Percentiles rank a stretch among this genome's conserved stretches.
Conservation (phyloP, 2,329 filamentous ascomycete species). For the Penicillium expansum region DNA sequence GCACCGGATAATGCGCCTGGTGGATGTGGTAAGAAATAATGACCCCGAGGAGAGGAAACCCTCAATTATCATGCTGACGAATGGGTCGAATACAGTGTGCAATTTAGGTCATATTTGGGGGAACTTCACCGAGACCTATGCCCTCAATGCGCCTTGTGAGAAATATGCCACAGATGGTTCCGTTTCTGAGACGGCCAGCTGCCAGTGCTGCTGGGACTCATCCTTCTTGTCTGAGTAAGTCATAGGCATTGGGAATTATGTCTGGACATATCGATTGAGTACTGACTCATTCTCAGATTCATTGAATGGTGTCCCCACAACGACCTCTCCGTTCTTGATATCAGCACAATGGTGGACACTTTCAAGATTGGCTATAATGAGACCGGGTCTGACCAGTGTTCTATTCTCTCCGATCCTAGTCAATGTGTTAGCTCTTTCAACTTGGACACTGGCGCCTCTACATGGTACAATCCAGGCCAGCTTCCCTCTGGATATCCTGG, state of each 20-base stretch:
- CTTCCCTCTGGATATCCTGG: too few species aligned
- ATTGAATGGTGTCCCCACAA: not conserved
- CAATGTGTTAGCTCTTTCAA: too few species aligned
- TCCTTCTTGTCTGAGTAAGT: conserved; percentile 3
- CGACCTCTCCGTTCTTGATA: not conserved
- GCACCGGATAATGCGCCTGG: conserved; percentile 5
- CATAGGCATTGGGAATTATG: not conserved
- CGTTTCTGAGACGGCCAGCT: not conserved
- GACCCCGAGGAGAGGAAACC: too few species aligned
- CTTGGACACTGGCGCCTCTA: too few species aligned
- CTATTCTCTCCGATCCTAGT: too few species aligned
- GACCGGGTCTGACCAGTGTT: too few species aligned
- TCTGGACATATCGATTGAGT: not conserved
- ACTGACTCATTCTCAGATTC: not conserved
- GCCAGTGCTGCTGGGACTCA: conserved; percentile 4
- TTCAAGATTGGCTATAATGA: too few species aligned
- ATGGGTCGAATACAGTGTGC: not conserved
- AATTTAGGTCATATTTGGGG: conserved; percentile 1
- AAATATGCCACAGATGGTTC: not conserved
- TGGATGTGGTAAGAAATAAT: conserved; percentile 2
- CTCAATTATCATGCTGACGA: not conserved
- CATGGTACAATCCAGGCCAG: too few species aligned
- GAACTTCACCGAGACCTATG: not conserved
- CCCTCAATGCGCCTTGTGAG: not conserved
- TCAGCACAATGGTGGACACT: too few species aligned